These are phyloP conservation scores for Curvularia sp. DNA, from an alignment of 2,329 filamentous ascomycete species.

Conservation along the genomic window DNA sequence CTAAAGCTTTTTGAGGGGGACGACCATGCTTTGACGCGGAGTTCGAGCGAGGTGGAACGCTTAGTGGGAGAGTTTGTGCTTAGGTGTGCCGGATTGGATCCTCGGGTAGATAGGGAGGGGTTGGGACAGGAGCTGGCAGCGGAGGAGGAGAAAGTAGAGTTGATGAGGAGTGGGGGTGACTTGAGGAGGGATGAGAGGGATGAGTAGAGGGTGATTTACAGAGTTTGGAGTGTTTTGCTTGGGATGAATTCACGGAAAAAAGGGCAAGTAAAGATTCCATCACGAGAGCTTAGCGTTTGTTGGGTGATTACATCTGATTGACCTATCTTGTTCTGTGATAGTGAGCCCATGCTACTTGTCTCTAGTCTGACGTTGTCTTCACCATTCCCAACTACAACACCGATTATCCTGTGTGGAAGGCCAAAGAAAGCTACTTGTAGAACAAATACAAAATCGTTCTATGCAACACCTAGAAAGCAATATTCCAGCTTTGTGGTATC, in stretches of 20 bases:
- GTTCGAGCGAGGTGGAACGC: conserved; percentile 9
- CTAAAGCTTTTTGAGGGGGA: conserved; percentile 7
- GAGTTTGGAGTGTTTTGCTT: not conserved
- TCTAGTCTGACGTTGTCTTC: not conserved
- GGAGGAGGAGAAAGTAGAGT: conserved; percentile 3
- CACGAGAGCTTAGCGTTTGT: not conserved
- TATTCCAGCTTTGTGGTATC: too few relatives aligned
- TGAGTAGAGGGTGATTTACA: not conserved
- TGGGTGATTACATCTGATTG: not conserved
- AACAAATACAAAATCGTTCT: too few relatives aligned
- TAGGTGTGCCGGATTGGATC: conserved; percentile 1
- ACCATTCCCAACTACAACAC: not conserved
- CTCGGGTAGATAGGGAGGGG: not conserved
- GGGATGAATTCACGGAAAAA: not conserved
- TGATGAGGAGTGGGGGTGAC: conserved; percentile 11
- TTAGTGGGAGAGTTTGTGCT: conserved; percentile 8
- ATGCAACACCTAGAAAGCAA: too few relatives aligned
- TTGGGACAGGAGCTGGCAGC: conserved; percentile 5
- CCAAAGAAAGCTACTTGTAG: not conserved
- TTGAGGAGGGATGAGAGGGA: conserved; percentile 1
- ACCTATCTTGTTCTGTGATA: not conserved
- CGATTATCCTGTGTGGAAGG: not conserved
- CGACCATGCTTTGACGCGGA: conserved; percentile 9
- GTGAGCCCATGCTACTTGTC: not conserved
- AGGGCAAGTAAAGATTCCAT: not conserved